phyloP scores from a whole-genome alignment of 1,139 yeast species.

The Protomyces arabidopsidicola region DNA sequence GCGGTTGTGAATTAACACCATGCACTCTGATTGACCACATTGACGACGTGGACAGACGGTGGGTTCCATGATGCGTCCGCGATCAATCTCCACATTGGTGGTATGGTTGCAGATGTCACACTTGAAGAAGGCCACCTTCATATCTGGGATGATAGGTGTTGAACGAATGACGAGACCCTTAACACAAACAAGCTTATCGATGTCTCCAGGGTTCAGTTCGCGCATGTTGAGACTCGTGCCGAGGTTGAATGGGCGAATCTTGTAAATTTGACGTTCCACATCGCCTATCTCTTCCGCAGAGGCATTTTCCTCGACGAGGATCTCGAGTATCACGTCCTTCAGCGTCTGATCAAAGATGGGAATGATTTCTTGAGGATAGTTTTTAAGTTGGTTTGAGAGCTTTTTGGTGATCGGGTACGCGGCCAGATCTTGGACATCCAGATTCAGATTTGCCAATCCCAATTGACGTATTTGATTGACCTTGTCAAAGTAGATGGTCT shows the following conservation, averaged over 20 bases:
- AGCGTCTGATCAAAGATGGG: conserved; percentile 97
- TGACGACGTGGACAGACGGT: conserved; percentile 82
- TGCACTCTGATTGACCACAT: conserved; percentile 80
- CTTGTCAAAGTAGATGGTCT: conserved; percentile 66
- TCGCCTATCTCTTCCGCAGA: conserved; percentile 40
- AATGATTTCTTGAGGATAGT: conserved; percentile 93
- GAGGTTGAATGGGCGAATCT: conserved; percentile 70
- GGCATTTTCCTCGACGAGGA: conserved; percentile 52
- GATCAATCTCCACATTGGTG: conserved; percentile 81
- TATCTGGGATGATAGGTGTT: conserved; percentile 91
- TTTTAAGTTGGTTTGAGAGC: conserved; percentile 75
- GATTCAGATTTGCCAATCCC: conserved; percentile 75
- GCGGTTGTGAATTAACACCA: conserved; percentile 87
- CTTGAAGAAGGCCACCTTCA: conserved; percentile 94
- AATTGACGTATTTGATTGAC: conserved; percentile 64
- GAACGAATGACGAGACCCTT: conserved; percentile 88
- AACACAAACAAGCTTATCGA: conserved; percentile 83
- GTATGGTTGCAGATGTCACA: conserved; percentile 95
- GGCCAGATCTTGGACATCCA: conserved; percentile 75
- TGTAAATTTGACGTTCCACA: conserved; percentile 61
- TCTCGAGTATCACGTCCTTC: conserved; percentile 80
- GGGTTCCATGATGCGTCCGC: conserved; percentile 93
- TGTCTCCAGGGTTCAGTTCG: conserved; percentile 84
- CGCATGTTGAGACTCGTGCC: conserved; percentile 64
- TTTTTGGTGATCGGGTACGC: conserved; percentile 73